Base-by-base conservation (phyloP, 306 rosid species). In the Sindora glabra region DNA sequence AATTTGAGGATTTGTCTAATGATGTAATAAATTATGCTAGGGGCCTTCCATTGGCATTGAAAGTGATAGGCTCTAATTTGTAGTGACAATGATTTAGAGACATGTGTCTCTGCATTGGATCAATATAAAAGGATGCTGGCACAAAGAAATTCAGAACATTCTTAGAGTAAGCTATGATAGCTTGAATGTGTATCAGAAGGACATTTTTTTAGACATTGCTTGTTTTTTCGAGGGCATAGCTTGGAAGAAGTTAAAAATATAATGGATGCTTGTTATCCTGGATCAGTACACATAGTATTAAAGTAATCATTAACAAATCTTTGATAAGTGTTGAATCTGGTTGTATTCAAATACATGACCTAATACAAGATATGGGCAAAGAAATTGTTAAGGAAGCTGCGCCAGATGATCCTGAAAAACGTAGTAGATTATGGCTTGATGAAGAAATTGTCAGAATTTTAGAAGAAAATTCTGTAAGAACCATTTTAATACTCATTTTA, bases 131-230 rank as follows among this genome's bases (percentile, higher is more conserved):
- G 33, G 46, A 62, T 9, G 21, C 36, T 24, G n/a, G 21, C 46
- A 32, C 21, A 15, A 0, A 47, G 56, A 33, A 19, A 37, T 62
- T 47, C 67, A 19, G 14, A 19, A 14, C 5, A 37, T 47, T 32
- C 67, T 62, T n/a, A 33, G 36, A 47, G 8, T 62, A 21, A 62
- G 67, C 56, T 62, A 46, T 22, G 56, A 61, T 32, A 61, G 56
- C 10, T 4, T 62, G 6, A 1, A 36, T 2, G 0, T 3, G 16
- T 21, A 33, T 47, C 45, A 47, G 10, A 47, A 47, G 10, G 19
- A 21, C 5, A 62, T 33, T n/a, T 62, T 62, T 10, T 47, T 48
- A 0, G 48, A 62, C 8, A 10, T 62, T 14, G 57, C 57, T 13
- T 62, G 68, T 45, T 62, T 62, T 62, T 62, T 36, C 33, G 33